These are phyloP conservation scores for Barnettozyma wickerhamii DNA, from an alignment of 805 yeast genomes.

Conservation along the genomic window DNA sequence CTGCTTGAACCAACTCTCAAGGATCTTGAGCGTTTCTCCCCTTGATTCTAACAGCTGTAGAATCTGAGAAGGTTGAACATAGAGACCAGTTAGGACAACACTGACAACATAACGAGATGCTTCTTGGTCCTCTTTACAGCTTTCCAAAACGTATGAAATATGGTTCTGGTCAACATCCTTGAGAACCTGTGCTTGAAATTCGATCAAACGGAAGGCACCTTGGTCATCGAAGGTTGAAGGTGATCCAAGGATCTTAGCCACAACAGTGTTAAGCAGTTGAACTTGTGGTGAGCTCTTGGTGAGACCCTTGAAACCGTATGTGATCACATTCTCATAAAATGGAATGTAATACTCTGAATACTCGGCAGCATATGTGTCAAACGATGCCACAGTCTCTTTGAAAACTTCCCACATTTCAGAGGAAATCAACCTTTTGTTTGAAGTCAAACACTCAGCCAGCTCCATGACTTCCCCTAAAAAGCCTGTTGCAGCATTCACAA, in stretches of 20 bases:
- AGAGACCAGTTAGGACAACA: slow-evolving; percentile 57
- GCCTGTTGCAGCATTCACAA: slow-evolving; percentile 54
- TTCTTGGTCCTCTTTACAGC: slow-evolving; percentile 24
- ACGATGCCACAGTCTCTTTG: slow-evolving; percentile 44
- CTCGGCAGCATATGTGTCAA: slow-evolving; percentile 56
- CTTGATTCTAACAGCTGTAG: slow-evolving; percentile 45
- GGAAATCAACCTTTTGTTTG: slow-evolving; percentile 43
- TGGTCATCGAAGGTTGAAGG: slow-evolving; percentile 30
- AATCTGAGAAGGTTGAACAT: slow-evolving; percentile 55
- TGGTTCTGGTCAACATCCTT: slow-evolving; percentile 13
- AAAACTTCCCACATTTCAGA: slow-evolving; percentile 52
- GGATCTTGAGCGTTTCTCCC: slow-evolving; percentile 42
- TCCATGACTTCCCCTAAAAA: slow-evolving; percentile 63
- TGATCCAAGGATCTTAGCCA: slow-evolving; percentile 17
- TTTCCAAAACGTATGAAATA: slow-evolving; percentile 11
- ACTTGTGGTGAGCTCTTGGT: slow-evolving; percentile 18
- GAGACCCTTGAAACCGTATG: slow-evolving; percentile 40
- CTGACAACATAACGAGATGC: slow-evolving; percentile 49
- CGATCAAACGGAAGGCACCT: slow-evolving; percentile 31
- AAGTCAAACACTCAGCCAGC: slow-evolving; percentile 50
- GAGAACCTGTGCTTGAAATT: slow-evolving; percentile 17
- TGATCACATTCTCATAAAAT: slow-evolving; percentile 52
- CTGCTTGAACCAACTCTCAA: slow-evolving; percentile 61
- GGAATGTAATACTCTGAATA: slow-evolving; percentile 52
- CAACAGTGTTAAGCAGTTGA: slow-evolving; percentile 10